Conservation (phyloP, 441 rosid species). For the Corymbia calophylla region DNA sequence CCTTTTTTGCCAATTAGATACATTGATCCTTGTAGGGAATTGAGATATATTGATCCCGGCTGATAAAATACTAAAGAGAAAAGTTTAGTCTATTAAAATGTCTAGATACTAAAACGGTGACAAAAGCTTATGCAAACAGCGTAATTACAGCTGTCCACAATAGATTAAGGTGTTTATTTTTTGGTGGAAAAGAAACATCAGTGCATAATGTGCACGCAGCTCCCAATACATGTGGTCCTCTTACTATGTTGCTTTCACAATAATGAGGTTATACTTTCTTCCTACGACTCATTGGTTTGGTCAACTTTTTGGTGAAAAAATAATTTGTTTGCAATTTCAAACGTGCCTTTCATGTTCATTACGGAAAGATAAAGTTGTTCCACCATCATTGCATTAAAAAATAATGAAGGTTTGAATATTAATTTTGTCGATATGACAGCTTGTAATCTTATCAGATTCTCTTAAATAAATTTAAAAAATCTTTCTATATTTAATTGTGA, state of each 20-base stretch:
- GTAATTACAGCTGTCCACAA: not conserved
- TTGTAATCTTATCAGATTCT: not conserved
- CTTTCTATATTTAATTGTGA: not conserved
- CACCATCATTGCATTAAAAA: not conserved
- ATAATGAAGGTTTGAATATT: not conserved
- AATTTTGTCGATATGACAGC: not conserved
- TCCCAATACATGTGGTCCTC: not conserved
- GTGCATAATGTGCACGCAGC: not conserved
- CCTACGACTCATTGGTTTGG: not conserved
- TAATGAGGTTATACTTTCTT: not conserved
- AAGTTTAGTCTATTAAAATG: not conserved
- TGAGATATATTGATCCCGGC: not conserved
- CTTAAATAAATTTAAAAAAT: fast-evolving
- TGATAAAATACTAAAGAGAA: not conserved
- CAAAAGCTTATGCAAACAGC: not conserved
- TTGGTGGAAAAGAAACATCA: not conserved
- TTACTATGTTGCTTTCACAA: not conserved
- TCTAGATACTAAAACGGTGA: not conserved
- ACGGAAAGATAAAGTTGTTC: not conserved
- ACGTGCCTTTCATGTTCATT: not conserved
- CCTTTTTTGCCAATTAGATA: not conserved
- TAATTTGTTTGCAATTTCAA: not conserved
- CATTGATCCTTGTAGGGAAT: not conserved
- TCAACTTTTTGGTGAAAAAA: not conserved
- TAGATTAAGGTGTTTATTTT: not conserved